phyloP scores from a whole-genome alignment of 1,284 basidiomycete species.

The Anthracocystis setariae region DNA sequence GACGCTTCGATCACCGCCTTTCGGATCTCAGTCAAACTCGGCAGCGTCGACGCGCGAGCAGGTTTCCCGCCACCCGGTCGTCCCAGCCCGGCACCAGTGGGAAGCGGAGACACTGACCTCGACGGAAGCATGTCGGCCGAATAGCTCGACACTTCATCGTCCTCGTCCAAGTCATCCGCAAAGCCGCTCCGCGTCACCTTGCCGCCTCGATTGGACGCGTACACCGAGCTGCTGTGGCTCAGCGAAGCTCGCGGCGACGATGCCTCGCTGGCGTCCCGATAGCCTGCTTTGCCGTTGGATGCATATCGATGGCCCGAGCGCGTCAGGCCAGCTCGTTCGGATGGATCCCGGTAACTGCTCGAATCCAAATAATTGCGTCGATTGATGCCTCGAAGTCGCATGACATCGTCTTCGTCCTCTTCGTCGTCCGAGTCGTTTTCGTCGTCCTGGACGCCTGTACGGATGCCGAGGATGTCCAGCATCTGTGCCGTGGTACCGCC shows the following conservation, averaged over 20 bases:
- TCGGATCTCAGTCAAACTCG: slow-evolving; percentile 40
- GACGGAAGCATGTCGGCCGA: slow-evolving; percentile 35
- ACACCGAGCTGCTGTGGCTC: slow-evolving; percentile 25
- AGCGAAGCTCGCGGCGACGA: slow-evolving; percentile 34
- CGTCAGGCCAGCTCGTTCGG: slow-evolving; percentile 41
- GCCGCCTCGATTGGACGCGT: slow-evolving; percentile 9
- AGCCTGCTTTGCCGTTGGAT: slow-evolving; percentile 26
- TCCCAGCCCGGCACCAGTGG: slow-evolving; percentile 5
- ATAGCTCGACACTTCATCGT: slow-evolving; percentile 28
- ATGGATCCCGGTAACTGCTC: slow-evolving; percentile 26
- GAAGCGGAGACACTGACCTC: slow-evolving; percentile 23
- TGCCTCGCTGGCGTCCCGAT: slow-evolving; percentile 33
- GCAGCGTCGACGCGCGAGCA: slow-evolving; percentile 20
- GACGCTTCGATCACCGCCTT: slow-evolving; percentile 38
- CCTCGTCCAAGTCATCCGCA: slow-evolving; percentile 50
- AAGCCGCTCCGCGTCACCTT: slow-evolving; percentile 30
- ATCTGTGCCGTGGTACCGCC: slow-evolving; percentile 96
- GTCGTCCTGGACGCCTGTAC: slow-evolving; percentile 84
- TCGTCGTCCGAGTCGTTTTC: slow-evolving; percentile 74
- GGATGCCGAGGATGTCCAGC: slow-evolving; percentile 95
- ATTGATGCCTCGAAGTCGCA: slow-evolving; percentile 34
- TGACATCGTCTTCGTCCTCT: slow-evolving; percentile 41
- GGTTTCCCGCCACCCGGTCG: slow-evolving; percentile 10
- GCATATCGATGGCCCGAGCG: slow-evolving; percentile 17
- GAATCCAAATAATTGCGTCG: slow-evolving; percentile 32